Percentiles rank a stretch among this genome's conserved stretches.
phyloP scores from a whole-genome alignment of 2,329 filamentous ascomycete genomes.

The Fusarium xylarioides region DNA sequence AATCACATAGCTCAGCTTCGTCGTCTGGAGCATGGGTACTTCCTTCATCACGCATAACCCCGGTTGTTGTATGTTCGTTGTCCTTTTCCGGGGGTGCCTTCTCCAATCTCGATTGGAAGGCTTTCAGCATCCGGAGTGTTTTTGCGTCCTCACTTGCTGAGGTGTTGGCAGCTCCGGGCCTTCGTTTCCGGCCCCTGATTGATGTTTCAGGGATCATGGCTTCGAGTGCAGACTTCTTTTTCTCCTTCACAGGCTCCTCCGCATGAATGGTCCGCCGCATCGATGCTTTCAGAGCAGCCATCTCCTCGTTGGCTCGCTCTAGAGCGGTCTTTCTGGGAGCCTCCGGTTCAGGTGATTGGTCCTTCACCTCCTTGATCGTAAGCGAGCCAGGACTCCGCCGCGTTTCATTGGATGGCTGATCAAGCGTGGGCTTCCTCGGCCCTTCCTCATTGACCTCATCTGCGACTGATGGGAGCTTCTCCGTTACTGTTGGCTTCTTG shows the following conservation, averaged over 20 bases:
- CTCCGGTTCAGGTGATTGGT: constrained; percentile 41
- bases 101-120: constrained; percentile 82
- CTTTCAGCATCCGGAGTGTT: constrained; percentile 75
- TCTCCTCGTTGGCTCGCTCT: constrained; percentile 80
- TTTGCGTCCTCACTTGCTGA: constrained; percentile 67
- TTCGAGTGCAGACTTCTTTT: constrained; percentile 74
- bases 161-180: constrained; percentile 63
- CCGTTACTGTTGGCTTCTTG: constrained; percentile 42
- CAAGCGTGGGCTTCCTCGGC: not conserved
- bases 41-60: constrained; percentile 40
- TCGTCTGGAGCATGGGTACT: constrained; percentile 57
- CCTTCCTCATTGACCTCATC: constrained; percentile 16
- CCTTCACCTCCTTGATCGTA: constrained; percentile 17
- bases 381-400: constrained; percentile 23
- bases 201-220: constrained; percentile 78
- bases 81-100: constrained; percentile 55
- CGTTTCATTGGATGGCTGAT: constrained; percentile 8
- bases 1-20: constrained; percentile 82
- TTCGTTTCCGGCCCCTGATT: constrained; percentile 74
- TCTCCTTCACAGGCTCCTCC: constrained; percentile 60
- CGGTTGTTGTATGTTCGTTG: constrained; percentile 8
- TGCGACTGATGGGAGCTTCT: constrained; percentile 22
- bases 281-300: constrained; percentile 81
- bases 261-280: constrained; percentile 73
- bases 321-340: constrained; percentile 61